Evolutionary conservation across 352 stramenopile genomes (phyloP).

Genomic region (Globisporangium orthogonon): DNA sequence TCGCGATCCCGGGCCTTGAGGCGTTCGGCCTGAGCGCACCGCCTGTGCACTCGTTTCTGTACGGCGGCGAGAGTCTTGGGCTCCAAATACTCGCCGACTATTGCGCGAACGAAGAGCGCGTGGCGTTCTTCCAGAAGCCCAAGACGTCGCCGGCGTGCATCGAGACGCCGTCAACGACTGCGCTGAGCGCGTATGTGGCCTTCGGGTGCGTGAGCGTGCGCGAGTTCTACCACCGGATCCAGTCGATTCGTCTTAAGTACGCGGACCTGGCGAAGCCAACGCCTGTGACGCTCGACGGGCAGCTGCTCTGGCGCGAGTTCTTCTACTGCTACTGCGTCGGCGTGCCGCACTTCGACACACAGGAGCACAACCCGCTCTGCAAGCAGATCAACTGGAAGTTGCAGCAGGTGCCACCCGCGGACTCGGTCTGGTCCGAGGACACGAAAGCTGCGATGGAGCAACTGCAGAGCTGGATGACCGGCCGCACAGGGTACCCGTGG

Average conservation of each 20-base stretch:
- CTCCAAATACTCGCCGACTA: conserved; percentile 52
- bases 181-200: conserved; percentile 89
- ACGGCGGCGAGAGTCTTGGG: conserved; percentile 44
- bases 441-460: conserved; percentile 48
- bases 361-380: conserved; percentile 87
- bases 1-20: conserved; percentile 30
- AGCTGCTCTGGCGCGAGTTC: conserved; percentile 96
- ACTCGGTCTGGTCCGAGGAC: conserved; percentile 20
- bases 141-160: conserved; percentile 88
- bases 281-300: conserved; percentile 87
- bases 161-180: conserved; percentile 87
- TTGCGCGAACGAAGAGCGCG: conserved; percentile 54
- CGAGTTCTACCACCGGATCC: conserved; percentile 74
- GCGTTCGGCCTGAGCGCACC: conserved; percentile 32
- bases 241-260: conserved; percentile 89
- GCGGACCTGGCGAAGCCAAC: conserved; percentile 66
- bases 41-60: conserved; percentile 35
- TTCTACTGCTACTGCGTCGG: conserved; percentile 80
- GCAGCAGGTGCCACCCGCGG: conserved; percentile 17
- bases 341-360: conserved; percentile 82
- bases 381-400: conserved; percentile 70
- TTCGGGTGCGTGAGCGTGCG: conserved; percentile 87
- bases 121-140: conserved; percentile 94
- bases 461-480: conserved; percentile 86
- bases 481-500: conserved; percentile 94